A percentile compares a stretch with the other conserved stretches of the same genome.
Evolutionary conservation across 2,329 filamentous ascomycete species (phyloP).

Genomic region (Pseudopithomyces chartarum): DNA sequence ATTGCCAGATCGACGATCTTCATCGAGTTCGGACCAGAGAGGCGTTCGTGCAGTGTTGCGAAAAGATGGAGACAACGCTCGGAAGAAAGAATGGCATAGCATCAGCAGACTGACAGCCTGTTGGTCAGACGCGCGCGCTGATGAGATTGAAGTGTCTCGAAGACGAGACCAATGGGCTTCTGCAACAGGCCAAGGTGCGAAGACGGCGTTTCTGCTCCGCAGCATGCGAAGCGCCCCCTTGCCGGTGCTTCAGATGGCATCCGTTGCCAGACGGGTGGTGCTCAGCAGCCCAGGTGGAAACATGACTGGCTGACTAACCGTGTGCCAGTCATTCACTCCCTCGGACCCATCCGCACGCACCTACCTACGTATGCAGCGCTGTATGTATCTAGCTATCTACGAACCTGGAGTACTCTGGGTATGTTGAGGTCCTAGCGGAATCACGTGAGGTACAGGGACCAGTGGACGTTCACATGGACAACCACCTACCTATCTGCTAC

Average conservation of each 20-base stretch:
- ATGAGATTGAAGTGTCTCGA: conserved; percentile 5
- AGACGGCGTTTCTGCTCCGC: conserved; percentile 1
- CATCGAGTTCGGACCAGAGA: background rate
- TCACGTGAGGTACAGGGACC: too few relatives aligned
- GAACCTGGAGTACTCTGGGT: too few relatives aligned
- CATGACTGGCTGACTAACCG: conserved; percentile 11
- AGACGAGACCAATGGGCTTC: conserved; percentile 7
- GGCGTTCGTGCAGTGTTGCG: conserved; percentile 1
- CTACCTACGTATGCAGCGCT: background rate
- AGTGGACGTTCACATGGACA: too few relatives aligned
- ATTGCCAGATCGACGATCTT: conserved; percentile 1
- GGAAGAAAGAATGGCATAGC: conserved; percentile 2
- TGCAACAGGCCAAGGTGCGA: background rate
- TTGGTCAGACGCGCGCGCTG: conserved; percentile 9
- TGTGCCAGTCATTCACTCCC: conserved; percentile 7
- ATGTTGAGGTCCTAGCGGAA: too few relatives aligned
- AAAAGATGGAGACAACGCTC: conserved; percentile 2
- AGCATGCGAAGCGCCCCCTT: too few relatives aligned
- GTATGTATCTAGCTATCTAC: too few relatives aligned
- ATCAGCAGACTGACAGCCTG: conserved; percentile 8
- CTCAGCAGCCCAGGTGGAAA: background rate
- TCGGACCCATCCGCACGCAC: conserved; percentile 3
- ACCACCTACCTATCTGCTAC: too few relatives aligned
- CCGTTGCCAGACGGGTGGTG: too few relatives aligned
- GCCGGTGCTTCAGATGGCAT: too few relatives aligned